Conservation (phyloP, 2,329 filamentous ascomycete species). For the Fonsecaea monophora region DNA sequence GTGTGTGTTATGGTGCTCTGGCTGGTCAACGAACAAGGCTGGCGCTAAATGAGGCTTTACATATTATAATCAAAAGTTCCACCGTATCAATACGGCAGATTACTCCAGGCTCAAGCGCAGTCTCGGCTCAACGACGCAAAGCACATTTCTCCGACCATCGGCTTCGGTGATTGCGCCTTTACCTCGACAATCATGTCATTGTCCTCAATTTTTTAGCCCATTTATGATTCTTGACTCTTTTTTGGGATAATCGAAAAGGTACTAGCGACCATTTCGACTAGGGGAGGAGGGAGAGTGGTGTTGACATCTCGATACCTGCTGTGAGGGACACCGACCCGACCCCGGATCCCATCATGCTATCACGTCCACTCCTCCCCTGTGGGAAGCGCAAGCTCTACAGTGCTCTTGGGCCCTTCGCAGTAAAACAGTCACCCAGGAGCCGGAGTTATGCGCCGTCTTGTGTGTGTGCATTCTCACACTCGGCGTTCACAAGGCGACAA, state of each 20-base stretch:
- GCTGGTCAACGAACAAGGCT: neutral
- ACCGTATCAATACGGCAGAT: neutral
- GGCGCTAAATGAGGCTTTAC: neutral
- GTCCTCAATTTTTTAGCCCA: neutral
- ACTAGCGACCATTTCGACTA: neutral
- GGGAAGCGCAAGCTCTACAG: slow-evolving; percentile 22
- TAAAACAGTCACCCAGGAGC: neutral
- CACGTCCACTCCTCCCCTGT: slow-evolving; percentile 17
- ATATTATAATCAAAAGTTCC: neutral
- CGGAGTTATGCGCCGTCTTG: neutral
- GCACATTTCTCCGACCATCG: neutral
- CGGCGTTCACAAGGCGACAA: slow-evolving; percentile 22
- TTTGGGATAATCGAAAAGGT: neutral
- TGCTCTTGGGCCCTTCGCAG: neutral
- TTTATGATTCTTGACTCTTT: neutral
- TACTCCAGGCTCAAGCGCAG: neutral
- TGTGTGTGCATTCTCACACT: slow-evolving; percentile 17
- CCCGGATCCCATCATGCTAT: slow-evolving; percentile 21
- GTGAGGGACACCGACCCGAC: neutral
- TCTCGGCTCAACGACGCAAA: neutral
- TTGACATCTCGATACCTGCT: neutral
- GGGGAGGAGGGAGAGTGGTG: neutral
- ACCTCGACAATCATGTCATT: neutral
- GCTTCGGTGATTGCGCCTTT: neutral
- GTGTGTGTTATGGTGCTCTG: neutral